Evolutionary conservation across 2,329 filamentous ascomycete species (phyloP).

Genomic region (Didymella exigua): DNA sequence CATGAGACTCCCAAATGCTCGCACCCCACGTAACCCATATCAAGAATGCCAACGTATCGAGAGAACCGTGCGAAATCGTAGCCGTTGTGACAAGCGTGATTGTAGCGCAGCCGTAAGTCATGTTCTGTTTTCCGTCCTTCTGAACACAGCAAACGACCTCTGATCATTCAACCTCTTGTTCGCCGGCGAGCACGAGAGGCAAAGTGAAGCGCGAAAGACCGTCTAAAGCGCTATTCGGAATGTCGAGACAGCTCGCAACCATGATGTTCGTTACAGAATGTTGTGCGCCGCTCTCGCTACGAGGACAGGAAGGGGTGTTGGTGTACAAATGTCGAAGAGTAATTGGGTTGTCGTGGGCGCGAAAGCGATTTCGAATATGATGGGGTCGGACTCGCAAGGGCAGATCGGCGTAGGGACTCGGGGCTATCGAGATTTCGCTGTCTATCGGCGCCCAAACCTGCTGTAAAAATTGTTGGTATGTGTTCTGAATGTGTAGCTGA

Average conservation of each 20-base stretch:
- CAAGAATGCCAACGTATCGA: conserved; percentile 22
- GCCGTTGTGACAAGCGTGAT: conserved; percentile 31
- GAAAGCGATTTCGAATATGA: conserved; percentile 43
- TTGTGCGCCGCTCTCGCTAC: conserved; percentile 28
- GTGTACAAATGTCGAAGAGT: conserved; percentile 38
- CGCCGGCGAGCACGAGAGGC: conserved; percentile 33
- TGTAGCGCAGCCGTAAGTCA: conserved; percentile 32
- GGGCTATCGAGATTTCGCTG: conserved; percentile 40
- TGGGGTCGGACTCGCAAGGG: conserved; percentile 34
- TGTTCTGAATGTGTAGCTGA: conserved; percentile 41
- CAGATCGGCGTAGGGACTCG: conserved; percentile 40
- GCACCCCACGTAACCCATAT: conserved; percentile 22
- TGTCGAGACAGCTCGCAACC: conserved; percentile 16
- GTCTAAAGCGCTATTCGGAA: conserved; percentile 11
- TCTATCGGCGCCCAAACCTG: conserved; percentile 95
- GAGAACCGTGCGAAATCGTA: conserved; percentile 20
- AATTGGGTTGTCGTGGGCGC: conserved; percentile 39
- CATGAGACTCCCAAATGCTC: conserved; percentile 14
- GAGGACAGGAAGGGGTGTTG: conserved; percentile 29
- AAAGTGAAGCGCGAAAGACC: conserved; percentile 22
- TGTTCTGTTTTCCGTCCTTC: conserved; percentile 27
- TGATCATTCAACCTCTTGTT: conserved; percentile 27
- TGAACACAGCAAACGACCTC: conserved; percentile 18
- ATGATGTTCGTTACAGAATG: conserved; percentile 20
- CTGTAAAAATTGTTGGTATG: conserved; percentile 63